A percentile compares a stretch with the other conserved stretches of the same genome.
Conservation (phyloP, 2,329 filamentous ascomycete genomes). For the Aspergillus sojae region DNA sequence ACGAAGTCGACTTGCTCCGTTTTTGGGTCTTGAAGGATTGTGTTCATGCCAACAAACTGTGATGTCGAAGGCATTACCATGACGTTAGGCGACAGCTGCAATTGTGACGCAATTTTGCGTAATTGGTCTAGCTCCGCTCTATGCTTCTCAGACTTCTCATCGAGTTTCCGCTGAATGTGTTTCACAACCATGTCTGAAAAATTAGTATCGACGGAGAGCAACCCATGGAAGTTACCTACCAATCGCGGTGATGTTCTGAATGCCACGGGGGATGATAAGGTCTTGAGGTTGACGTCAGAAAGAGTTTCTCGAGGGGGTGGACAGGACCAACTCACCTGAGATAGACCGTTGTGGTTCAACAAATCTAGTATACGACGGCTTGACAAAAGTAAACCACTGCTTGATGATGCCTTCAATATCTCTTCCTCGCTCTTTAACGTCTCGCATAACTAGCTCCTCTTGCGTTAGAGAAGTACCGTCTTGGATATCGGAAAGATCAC, state of each 20-base stretch:
- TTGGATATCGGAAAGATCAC: conserved; percentile 28
- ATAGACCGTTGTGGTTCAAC: conserved; percentile 90
- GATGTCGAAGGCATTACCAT: conserved; percentile 73
- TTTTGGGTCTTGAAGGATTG: conserved; percentile 79
- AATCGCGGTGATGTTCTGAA: conserved; percentile 93
- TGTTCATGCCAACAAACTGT: conserved; percentile 86
- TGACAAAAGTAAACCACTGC: conserved; percentile 96
- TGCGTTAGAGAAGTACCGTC: conserved; percentile 22
- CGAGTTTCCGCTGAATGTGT: conserved; percentile 83
- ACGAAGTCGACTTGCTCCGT: conserved; percentile 88
- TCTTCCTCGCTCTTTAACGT: conserved; percentile 84
- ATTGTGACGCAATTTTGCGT: conserved; percentile 70
- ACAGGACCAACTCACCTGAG: conserved; percentile 59
- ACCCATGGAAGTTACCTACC: conserved; percentile 27
- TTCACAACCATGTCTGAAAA: conserved; percentile 82
- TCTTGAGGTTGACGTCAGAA: conserved; percentile 53
- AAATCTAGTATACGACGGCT: conserved; percentile 93
- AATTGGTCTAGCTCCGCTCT: conserved; percentile 76
- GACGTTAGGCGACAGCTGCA: conserved; percentile 74
- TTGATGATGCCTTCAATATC: conserved; percentile 96
- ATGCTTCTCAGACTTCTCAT: conserved; percentile 83
- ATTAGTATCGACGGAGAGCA: conserved; percentile 14
- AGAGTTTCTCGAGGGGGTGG: background rate
- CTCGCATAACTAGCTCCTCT: conserved; percentile 68
- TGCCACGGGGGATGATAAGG: conserved; percentile 90